phyloP scores from a whole-genome alignment of 225 moss, liverwort and hornwort species.

The Thuidium tamariscinum region DNA sequence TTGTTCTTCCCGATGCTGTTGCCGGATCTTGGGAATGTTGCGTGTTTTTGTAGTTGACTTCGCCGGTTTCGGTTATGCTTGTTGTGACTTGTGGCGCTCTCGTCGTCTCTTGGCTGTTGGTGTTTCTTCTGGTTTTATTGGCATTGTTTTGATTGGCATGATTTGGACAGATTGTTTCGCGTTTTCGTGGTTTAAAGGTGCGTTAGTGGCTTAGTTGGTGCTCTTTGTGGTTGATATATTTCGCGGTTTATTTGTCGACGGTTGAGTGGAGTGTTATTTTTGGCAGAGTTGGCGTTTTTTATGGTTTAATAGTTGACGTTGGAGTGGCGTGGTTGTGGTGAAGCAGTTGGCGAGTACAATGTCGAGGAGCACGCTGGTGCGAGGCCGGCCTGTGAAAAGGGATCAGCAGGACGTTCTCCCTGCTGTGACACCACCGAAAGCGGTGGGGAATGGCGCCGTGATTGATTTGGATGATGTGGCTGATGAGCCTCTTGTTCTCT shows the following conservation, averaged over 20 bases:
- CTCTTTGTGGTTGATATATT: too few species aligned
- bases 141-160: background rate
- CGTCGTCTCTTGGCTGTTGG: background rate
- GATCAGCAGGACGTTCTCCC: background rate
- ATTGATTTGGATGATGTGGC: constrained; percentile 30
- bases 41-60: background rate
- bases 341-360: background rate
- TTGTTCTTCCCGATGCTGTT: background rate
- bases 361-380: constrained; percentile 16
- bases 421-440: background rate
- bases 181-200: background rate
- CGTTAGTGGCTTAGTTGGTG: too few species aligned
- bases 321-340: background rate
- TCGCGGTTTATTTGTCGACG: background rate
- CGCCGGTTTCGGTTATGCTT: too few species aligned
- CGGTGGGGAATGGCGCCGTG: background rate
- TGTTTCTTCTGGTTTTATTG: background rate
- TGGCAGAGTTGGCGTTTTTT: background rate
- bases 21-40: background rate
- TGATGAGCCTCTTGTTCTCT: background rate
- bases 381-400: constrained; percentile 37
- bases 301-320: background rate
- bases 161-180: background rate
- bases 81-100: background rate
- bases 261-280: background rate